Evolutionary conservation across 768 basidiomycete species (phyloP), one percentile per base, ranked within the genome.

Genomic region (Suillus plorans): DNA sequence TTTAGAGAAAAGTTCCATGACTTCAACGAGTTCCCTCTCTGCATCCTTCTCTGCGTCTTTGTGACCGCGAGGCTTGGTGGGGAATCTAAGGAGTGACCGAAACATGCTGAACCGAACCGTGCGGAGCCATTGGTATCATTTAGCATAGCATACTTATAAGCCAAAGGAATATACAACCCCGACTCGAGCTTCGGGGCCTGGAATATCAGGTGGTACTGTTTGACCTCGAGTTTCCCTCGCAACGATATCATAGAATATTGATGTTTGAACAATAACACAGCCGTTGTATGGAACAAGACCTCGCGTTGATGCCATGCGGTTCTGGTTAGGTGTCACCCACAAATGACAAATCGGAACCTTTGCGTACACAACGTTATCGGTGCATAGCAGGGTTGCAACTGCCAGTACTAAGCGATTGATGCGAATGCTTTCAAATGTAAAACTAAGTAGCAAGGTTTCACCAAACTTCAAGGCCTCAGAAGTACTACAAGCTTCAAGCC

Each of bases 31-130:
- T 59, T 59, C 41, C 25, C 41, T 59, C 25, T 59, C 58, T 59
- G 58, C 25, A 10, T 59, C 58, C 25, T 59, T 59, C 25, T 59
- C 58, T 59, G 58, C 25, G 4, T 59, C 58, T 42, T 42, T 18
- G 28, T 42, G 41, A 20, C 10, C 12, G 28, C 6, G 41, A 6
- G 25, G 3, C 58, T 59, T 59, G 25, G 28, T 28, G 58, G 28
- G 18, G 10, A 28, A 20, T 31, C 25, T 25, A 20, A 41, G 28
- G 41, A 59, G 39, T 7, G 58, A 59, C 10, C 25, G 58, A 41
- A 59, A 18, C 58, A 59, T 59, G 58, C 6, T 59, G 58, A 31
- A 31, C 25, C 25, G 41, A 42, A 59, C 10, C 41, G 9, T 42
- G 25, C 25, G 41, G 41, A 13, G 10, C 58, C 58, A 4, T 42